Conservation (phyloP, 2,329 filamentous ascomycete species). For the Verticillium isaacii region DNA sequence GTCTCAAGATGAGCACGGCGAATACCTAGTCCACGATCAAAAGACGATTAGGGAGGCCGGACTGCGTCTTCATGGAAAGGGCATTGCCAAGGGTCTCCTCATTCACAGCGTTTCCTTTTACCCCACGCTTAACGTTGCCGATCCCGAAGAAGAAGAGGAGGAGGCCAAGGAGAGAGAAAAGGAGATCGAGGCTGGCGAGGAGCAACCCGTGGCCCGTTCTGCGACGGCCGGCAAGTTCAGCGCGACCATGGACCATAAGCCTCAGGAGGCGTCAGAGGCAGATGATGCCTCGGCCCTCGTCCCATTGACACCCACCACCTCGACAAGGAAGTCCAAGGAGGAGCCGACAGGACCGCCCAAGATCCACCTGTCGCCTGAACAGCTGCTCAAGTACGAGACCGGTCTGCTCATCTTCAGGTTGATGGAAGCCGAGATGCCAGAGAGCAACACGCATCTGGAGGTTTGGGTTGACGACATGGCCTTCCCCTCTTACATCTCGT, state of each 20-base stretch:
- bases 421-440: constrained; percentile 79
- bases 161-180: constrained; percentile 65
- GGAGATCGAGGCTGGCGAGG: constrained; percentile 35
- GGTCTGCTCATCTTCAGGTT: constrained; percentile 93
- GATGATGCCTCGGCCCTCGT: constrained; percentile 29
- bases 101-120: constrained; percentile 86
- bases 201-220: constrained; percentile 8
- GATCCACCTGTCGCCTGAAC: constrained; percentile 71
- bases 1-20: constrained; percentile 69
- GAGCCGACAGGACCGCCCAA: constrained; percentile 61
- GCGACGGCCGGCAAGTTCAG: constrained; percentile 40
- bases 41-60: constrained; percentile 64
- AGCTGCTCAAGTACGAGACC: constrained; percentile 81
- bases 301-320: constrained; percentile 36
- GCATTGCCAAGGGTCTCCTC: constrained; percentile 71
- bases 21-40: constrained; percentile 73
- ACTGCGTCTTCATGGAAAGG: constrained; percentile 70
- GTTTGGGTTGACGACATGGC: constrained; percentile 92
- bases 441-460: constrained; percentile 73
- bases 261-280: constrained; percentile 15
- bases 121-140: constrained; percentile 79
- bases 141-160: constrained; percentile 80
- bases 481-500: constrained; percentile 82
- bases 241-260: constrained; percentile 26
- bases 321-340: constrained; percentile 46